Base-by-base conservation (phyloP, 345 rosid genomes). In the Populus ilicifolia region DNA sequence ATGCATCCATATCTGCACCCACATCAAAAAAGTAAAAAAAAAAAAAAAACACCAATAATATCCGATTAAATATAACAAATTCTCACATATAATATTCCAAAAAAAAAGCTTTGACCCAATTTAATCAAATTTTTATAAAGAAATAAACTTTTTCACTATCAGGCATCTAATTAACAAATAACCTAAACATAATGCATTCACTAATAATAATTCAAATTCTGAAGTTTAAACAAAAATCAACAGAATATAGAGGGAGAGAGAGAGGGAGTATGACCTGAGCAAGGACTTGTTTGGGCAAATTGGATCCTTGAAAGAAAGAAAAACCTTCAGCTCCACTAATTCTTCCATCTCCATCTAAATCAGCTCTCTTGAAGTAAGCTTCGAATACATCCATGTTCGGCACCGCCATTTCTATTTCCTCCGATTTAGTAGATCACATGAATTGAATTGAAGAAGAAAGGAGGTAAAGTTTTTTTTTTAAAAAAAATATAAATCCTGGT, bases 321-420 rank as follows among this genome's bases (percentile, higher is more conserved):
- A 93, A 93, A 82, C 97, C 99, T 86, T 96, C 99, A 79, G 87
- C 87, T 73, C 97, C 99, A 84, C 92, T 93, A 86, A 93, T 91
- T 88, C 89, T 83, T 35, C 96, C 99, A 82, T 93, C 98, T 74
- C 98, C 94, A 43, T 96, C 96, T 81, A 96, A 90, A 93, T 93
- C 99, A 70, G 99, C 99, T 85, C 88, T 88, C 89, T 75, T 88
- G 68, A 93, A 96, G 89, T 82, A 92, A 0, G 84, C 88, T 79
- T 96, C 99, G 78, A 96, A 93, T 85, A 85, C 92, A 87, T 93
- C 95, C 92, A 80, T 84, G 83, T 77, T 84, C 21, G 85, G 90
- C 18, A 81, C 88, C 80, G 93, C 89, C 93, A 89, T 89, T 14
- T 68, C 67, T 75, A 29, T 41, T 18, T 69, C 70, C 66, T 13